Conservation (phyloP, 257 asterid species). For the Solanum tacnaense region DNA sequence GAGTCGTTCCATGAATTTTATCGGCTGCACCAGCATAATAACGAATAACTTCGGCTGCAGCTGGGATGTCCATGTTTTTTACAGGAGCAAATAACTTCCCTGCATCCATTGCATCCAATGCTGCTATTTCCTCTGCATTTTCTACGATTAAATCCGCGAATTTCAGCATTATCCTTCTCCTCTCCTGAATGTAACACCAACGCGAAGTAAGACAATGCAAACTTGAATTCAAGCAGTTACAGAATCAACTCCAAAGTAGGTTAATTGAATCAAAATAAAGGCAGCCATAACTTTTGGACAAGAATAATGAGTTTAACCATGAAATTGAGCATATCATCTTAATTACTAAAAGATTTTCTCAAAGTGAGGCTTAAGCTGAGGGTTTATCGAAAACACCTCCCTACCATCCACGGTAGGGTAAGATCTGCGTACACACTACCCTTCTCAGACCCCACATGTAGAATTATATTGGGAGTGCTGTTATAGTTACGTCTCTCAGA, state of each 20-base stretch:
- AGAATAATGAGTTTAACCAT: neutral
- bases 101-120: constrained; percentile 23
- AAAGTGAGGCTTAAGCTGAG: neutral
- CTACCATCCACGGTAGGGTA: too few relatives aligned
- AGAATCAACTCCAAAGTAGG: neutral
- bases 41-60: constrained; percentile 5
- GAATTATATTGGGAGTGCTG: too few relatives aligned
- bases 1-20: constrained; percentile 32
- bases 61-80: constrained; percentile 20
- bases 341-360: neutral
- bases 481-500: neutral
- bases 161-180: constrained; percentile 24
- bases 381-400: too few relatives aligned
- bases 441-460: too few relatives aligned
- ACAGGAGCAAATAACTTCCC: constrained; percentile 16
- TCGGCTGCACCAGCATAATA: constrained; percentile 39
- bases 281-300: too few relatives aligned
- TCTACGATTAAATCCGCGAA: constrained; percentile 24
- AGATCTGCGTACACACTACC: too few relatives aligned
- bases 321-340: neutral
- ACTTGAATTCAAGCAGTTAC: neutral
- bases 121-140: constrained; percentile 21
- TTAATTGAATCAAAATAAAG: neutral
- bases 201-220: neutral
- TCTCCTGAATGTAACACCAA: constrained; percentile 11